phyloP scores from a whole-genome alignment of 768 basidiomycete species.

The Trametes cinnabarina region DNA sequence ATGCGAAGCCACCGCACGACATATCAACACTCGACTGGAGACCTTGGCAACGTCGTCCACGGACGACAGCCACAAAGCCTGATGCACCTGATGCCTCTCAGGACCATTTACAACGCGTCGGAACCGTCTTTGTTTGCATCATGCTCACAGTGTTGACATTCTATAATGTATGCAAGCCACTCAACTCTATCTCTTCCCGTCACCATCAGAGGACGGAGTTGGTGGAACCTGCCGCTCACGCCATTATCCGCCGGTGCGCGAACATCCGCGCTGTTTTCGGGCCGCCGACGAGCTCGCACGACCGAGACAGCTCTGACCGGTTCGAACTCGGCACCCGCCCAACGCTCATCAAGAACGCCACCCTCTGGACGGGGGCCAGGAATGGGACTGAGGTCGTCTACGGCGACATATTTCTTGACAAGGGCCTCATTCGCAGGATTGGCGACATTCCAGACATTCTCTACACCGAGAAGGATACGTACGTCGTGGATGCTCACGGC shows the following conservation, averaged over 20 bases:
- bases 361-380: slow-evolving; percentile 59
- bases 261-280: slow-evolving; percentile 28
- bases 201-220: slow-evolving; percentile 3
- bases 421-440: slow-evolving; percentile 57
- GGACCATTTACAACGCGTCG: too few relatives aligned
- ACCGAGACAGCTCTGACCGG: slow-evolving; percentile 51
- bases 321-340: slow-evolving; percentile 64
- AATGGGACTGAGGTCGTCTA: slow-evolving; percentile 53
- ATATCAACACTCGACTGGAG: too few relatives aligned
- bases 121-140: too few relatives aligned
- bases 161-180: background rate
- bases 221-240: slow-evolving; percentile 25
- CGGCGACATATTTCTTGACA: slow-evolving; percentile 68
- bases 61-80: too few relatives aligned
- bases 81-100: too few relatives aligned
- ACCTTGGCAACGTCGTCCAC: too few relatives aligned
- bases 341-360: slow-evolving; percentile 69
- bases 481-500: slow-evolving; percentile 57
- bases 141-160: background rate
- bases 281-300: slow-evolving; percentile 31
- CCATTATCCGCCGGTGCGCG: slow-evolving; percentile 33
- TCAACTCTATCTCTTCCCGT: background rate
- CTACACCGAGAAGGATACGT: slow-evolving; percentile 42
- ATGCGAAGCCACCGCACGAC: background rate
- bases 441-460: slow-evolving; percentile 48